phyloP scores from a whole-genome alignment of 441 rosid species.

The Croton laevigatus region DNA sequence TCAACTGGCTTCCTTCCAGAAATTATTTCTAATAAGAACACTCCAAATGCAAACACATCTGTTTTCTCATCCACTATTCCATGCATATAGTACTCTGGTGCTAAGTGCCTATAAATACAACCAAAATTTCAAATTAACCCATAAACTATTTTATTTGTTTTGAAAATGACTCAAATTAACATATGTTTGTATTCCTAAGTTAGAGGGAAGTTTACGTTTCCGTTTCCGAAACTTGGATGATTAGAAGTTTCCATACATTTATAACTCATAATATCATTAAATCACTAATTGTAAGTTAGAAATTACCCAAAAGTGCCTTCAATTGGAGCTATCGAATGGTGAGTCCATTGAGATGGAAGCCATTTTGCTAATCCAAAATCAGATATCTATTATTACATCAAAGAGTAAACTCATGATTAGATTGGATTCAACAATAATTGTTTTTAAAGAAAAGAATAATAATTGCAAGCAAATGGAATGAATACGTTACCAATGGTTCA shows the following conservation, averaged over 20 bases:
- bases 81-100: constrained; percentile 94
- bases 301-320: constrained; percentile 96
- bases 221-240: too few species aligned
- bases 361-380: constrained; percentile 98
- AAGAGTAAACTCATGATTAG: background rate
- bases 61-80: constrained; percentile 99
- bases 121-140: background rate
- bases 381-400: constrained; percentile 56
- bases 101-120: constrained; percentile 60
- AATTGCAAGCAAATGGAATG: constrained; percentile 7
- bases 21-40: constrained; percentile 74
- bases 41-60: constrained; percentile 96
- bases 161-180: too few species aligned
- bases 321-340: constrained; percentile 94
- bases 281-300: too few species aligned
- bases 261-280: constrained; percentile 3
- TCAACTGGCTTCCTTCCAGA: constrained; percentile 92
- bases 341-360: constrained; percentile 98
- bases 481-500: constrained; percentile 60
- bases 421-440: background rate
- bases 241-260: too few species aligned
- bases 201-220: background rate
- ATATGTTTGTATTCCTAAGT: too few species aligned
- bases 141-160: too few species aligned
- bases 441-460: background rate